Conservation (phyloP, 2,329 filamentous ascomycete genomes). For the Paramyrothecium sp. region DNA sequence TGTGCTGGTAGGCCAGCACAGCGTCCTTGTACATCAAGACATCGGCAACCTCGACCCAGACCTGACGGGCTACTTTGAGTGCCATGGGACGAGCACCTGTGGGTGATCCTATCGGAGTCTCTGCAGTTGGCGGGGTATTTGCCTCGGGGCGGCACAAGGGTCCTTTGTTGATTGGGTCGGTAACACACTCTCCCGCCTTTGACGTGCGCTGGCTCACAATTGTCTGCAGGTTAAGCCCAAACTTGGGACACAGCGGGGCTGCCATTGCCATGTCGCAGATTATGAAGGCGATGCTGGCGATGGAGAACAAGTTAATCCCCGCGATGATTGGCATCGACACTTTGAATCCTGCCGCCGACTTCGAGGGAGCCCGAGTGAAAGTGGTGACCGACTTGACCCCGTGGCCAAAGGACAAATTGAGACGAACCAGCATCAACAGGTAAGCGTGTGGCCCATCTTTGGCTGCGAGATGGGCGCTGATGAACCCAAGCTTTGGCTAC, state of each 20-base stretch:
- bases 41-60: slow-evolving; percentile 10
- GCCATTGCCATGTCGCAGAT: not conserved
- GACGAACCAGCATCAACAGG: not conserved
- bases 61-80: slow-evolving; percentile 7
- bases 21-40: no score
- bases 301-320: not conserved
- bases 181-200: not conserved
- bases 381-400: not conserved
- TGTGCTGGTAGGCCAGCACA: no score
- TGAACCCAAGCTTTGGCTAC: not conserved
- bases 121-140: slow-evolving; percentile 11
- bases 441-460: no score
- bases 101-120: slow-evolving; percentile 36
- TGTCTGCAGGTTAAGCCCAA: not conserved
- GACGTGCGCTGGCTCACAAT: not conserved
- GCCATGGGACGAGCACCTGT: slow-evolving; percentile 9
- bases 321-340: not conserved
- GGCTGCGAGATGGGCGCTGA: no score
- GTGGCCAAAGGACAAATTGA: not conserved
- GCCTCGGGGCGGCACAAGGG: not conserved
- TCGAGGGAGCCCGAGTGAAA: not conserved
- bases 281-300: slow-evolving; percentile 1
- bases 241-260: not conserved
- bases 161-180: not conserved
- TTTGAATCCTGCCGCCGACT: not conserved